Base-by-base conservation (phyloP, 2,329 filamentous ascomycete genomes). In the Onygenales sp. region DNA sequence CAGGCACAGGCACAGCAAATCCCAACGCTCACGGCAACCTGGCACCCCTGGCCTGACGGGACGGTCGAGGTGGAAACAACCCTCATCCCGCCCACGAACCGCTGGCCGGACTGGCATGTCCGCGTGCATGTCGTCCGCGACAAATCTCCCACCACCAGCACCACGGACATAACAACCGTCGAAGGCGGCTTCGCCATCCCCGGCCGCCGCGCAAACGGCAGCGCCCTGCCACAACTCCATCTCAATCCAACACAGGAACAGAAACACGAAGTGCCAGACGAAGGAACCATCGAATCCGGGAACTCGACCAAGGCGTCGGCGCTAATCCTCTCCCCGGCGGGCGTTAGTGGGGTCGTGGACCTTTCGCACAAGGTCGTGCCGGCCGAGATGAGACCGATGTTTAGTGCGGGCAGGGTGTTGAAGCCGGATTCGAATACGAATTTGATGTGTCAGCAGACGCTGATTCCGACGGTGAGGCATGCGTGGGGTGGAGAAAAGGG, bases 81-180 rank as follows among this genome's bases (percentile, higher is more conserved):
- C 10, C 59, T 73, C 10, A 61, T 72, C 8, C 67, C 70, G 4
- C 67, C 69, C 3, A 56, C 58, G 3, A 57, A 59, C 6, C 57
- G 60, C 11, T 66, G 60, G 55, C 66, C 65, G 17, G 69, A 71
- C 51, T 73, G 70, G 70, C 70, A 73, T 59, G 52, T 72, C 2
- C 64, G 69, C 4, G 59, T 67, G 10, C 70, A 72, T 54, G 62
- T 60, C 2, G 56, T 42, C 10, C 13, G 42, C 0, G 9, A 32
- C 9, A 44, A 27, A 17, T 14, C 17, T 2, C 17, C 17, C 2
- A 17, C 17, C 7, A 21, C n/a, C 14, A 27, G 17, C 17, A 17
- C 17, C 17, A 17, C 11, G 21, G 42, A 33, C 7, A 7, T 45
- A 21, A 40, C 21, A 17, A 48, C 57, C 8, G 57, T 61, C 0